These are phyloP conservation scores for Saccharomyces kudriavzevii DNA, from an alignment of 805 yeast species.

Conservation along the genomic window DNA sequence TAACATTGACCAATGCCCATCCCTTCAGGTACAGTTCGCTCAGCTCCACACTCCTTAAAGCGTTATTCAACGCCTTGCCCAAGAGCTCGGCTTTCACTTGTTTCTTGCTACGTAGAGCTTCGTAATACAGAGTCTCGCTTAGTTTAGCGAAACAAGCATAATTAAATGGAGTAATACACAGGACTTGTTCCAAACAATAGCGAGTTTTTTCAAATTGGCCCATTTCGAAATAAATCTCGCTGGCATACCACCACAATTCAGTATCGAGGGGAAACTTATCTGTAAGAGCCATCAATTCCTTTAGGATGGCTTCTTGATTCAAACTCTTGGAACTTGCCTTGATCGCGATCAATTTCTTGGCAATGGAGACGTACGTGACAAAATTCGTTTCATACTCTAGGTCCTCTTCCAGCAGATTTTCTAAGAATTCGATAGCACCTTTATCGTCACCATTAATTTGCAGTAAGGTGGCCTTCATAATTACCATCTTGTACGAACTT, in stretches of 20 bases:
- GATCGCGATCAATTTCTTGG: constrained; percentile 24
- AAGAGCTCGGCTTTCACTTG: constrained; percentile 6
- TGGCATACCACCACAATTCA: constrained; percentile 72
- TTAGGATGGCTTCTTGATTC: constrained; percentile 12
- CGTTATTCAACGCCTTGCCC: constrained; percentile 37
- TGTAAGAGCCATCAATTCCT: constrained; percentile 15
- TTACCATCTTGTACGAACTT: constrained; percentile 25
- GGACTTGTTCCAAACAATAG: constrained; percentile 59
- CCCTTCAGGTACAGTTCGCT: constrained; percentile 61
- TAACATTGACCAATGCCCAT: constrained; percentile 59
- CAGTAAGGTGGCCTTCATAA: constrained; percentile 24
- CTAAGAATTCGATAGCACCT: constrained; percentile 37
- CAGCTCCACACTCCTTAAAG: constrained; percentile 67
- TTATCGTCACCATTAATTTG: constrained; percentile 22
- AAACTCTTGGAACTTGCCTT: constrained; percentile 5
- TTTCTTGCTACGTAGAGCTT: constrained; percentile 11
- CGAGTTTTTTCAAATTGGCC: constrained; percentile 65
- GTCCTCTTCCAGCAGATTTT: constrained; percentile 41
- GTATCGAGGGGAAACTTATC: constrained; percentile 57
- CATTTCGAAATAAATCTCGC: constrained; percentile 47
- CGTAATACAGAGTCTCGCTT: constrained; percentile 20
- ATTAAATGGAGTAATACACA: constrained; percentile 52
- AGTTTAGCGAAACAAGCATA: constrained; percentile 27
- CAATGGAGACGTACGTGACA: constrained; percentile 22
- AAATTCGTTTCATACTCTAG: constrained; percentile 42